Percentiles rank a stretch among this genome's conserved stretches.
These are phyloP conservation scores for Neobulgaria alba DNA, from an alignment of 2,329 filamentous ascomycete genomes.

Conservation along the genomic window DNA sequence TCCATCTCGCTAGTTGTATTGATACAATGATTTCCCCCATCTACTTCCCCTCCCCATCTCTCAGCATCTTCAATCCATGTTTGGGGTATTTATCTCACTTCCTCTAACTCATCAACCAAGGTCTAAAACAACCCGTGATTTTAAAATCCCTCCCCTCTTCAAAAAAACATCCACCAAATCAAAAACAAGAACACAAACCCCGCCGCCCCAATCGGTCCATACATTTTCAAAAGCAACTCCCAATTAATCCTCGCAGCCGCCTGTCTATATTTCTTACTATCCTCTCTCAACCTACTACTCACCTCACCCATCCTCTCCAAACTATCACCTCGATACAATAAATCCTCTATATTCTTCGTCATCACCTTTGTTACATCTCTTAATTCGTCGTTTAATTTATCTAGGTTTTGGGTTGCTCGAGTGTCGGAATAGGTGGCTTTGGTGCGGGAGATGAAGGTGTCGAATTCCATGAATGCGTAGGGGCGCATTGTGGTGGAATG, in stretches of 20 bases:
- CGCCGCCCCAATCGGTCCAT: conserved; percentile 79
- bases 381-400: conserved; percentile 93
- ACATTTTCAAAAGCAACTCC: conserved; percentile 94
- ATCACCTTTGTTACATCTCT: conserved; percentile 98
- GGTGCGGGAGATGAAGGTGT: conserved; percentile 89
- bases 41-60: no score
- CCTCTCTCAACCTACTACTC: conserved; percentile 76
- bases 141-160: no score
- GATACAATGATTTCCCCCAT: no score
- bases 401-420: conserved; percentile 83
- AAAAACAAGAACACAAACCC: conserved; percentile 62
- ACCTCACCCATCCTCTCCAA: conserved; percentile 97
- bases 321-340: conserved; percentile 89
- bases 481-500: conserved; percentile 69
- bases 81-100: no score
- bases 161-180: conserved; percentile 92
- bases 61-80: no score
- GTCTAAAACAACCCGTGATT: no score
- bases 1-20: no score
- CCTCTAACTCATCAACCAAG: no score
- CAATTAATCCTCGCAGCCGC: conserved; percentile 96
- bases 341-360: conserved; percentile 99
- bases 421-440: conserved; percentile 92
- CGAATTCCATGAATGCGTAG: conserved; percentile 96
- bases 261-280: conserved; percentile 87